Conservation (phyloP, 2,329 filamentous ascomycete species). For the Magnaporthiopsis incrustans region DNA sequence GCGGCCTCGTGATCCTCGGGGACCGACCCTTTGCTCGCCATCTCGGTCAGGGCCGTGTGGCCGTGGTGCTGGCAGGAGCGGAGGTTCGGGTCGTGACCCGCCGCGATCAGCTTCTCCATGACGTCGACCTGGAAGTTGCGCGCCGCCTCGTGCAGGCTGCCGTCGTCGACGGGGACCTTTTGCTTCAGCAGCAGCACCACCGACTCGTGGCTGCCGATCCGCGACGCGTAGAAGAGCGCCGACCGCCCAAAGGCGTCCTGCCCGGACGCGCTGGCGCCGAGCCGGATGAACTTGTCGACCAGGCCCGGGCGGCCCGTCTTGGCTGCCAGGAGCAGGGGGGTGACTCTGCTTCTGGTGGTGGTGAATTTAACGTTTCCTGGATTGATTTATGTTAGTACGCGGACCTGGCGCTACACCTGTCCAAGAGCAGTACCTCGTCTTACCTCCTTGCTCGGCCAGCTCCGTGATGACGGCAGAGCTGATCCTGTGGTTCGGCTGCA, state of each 20-base stretch:
- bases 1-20: constrained; percentile 15
- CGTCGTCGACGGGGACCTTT: constrained; percentile 20
- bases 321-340: constrained; percentile 17
- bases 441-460: constrained; percentile 46
- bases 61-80: constrained; percentile 20
- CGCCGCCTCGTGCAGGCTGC: constrained; percentile 24
- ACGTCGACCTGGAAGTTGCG: constrained; percentile 19
- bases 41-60: constrained; percentile 20
- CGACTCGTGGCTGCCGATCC: constrained; percentile 17
- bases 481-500: constrained; percentile 54
- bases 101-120: constrained; percentile 18
- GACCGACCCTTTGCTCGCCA: constrained; percentile 15
- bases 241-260: constrained; percentile 18
- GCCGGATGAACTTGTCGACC: constrained; percentile 15
- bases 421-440: too few relatives aligned
- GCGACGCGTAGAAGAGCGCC: constrained; percentile 21
- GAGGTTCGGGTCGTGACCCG: constrained; percentile 20
- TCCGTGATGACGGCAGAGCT: constrained; percentile 50
- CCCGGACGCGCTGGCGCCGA: constrained; percentile 15
- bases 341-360: constrained; percentile 15
- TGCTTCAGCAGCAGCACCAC: constrained; percentile 18
- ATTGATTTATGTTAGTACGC: background rate
- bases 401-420: too few relatives aligned
- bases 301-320: constrained; percentile 14
- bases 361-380: constrained; percentile 16